These are phyloP conservation scores for Solanum medicagineum DNA, from an alignment of 257 asterid species.

Conservation along the genomic window DNA sequence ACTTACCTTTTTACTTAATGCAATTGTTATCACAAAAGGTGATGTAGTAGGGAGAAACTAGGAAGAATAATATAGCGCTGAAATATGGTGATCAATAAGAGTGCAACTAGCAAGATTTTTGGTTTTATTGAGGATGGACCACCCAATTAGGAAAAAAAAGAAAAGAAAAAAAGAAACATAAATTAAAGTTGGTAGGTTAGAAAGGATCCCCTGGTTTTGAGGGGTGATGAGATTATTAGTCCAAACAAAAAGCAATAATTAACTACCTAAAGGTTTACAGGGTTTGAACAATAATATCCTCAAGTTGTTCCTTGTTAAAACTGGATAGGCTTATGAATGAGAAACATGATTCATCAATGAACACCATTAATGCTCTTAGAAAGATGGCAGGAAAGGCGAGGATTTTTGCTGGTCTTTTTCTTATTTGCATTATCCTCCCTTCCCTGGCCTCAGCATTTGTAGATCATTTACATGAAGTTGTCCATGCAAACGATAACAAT, in stretches of 20 bases:
- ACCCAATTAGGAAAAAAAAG: neutral
- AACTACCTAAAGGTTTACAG: neutral
- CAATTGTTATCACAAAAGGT: no score
- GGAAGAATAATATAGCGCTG: neutral
- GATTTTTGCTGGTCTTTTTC: constrained; percentile 16
- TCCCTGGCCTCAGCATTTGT: constrained; percentile 22
- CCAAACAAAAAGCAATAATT: neutral
- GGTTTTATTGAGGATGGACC: neutral
- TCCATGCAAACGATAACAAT: neutral
- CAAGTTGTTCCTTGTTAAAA: neutral
- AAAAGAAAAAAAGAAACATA: neutral
- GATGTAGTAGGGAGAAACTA: neutral
- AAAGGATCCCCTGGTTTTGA: neutral
- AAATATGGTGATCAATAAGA: neutral
- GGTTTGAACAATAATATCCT: neutral
- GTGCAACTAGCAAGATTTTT: no score
- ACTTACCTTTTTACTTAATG: no score
- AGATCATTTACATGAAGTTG: neutral
- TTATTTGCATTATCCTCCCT: constrained; percentile 26
- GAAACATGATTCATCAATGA: neutral
- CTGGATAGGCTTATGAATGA: neutral
- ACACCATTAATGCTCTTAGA: neutral
- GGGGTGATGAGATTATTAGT: neutral
- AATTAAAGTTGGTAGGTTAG: neutral
- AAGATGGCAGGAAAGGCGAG: constrained; percentile 27